Conservation (phyloP, 164 flowering plant species). For the Nymphaea colorata region DNA sequence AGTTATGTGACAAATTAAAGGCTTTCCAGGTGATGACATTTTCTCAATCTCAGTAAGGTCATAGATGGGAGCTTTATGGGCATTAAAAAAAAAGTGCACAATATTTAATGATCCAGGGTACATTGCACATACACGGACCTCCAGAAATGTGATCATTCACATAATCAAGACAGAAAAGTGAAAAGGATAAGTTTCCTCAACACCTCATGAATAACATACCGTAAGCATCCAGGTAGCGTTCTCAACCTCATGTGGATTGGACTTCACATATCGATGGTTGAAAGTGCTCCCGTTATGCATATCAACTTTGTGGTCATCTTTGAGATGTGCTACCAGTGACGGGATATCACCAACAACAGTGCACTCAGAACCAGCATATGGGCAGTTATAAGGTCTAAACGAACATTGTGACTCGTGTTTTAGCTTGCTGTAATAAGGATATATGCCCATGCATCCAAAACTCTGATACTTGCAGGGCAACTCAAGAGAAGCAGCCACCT, state of each 20-base stretch:
- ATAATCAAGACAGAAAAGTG: too few species aligned
- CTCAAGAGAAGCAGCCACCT: slow-evolving; percentile 88
- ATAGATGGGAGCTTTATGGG: too few species aligned
- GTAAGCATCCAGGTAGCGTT: slow-evolving; percentile 97
- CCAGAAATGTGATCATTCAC: too few species aligned
- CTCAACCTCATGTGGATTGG: slow-evolving; percentile 91
- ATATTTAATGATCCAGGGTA: too few species aligned
- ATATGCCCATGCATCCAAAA: slow-evolving; percentile 73
- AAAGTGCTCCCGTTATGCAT: slow-evolving; percentile 91
- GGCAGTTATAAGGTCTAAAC: slow-evolving; percentile 79
- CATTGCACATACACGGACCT: too few species aligned
- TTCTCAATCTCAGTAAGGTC: too few species aligned
- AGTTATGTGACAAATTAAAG: too few species aligned
- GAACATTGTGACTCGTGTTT: slow-evolving; percentile 77
- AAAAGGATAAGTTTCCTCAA: too few species aligned
- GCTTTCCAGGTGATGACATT: too few species aligned
- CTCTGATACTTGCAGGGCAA: slow-evolving; percentile 89
- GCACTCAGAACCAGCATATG: slow-evolving; percentile 96
- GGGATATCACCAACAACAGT: slow-evolving; percentile 76
- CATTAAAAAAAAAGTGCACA: too few species aligned
- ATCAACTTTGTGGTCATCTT: slow-evolving; percentile 88
- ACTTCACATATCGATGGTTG: slow-evolving; percentile 91
- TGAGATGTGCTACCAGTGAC: slow-evolving; percentile 63
- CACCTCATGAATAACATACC: slow-evolving; percentile 23
- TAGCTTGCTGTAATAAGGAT: slow-evolving; percentile 88